phyloP scores from a whole-genome alignment of 2,329 filamentous ascomycete species.

The Stromatinia cepivora region DNA sequence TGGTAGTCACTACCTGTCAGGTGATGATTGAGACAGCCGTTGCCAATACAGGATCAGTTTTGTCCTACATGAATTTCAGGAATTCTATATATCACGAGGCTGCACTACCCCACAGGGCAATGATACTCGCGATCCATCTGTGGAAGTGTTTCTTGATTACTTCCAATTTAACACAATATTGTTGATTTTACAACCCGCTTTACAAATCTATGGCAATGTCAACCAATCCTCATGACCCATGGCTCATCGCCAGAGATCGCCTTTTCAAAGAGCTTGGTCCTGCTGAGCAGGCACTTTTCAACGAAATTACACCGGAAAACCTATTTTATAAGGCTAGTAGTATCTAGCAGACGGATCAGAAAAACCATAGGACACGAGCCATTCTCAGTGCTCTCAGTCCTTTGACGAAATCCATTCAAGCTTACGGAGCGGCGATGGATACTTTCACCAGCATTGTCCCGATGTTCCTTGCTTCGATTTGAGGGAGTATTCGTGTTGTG shows the following conservation, averaged over 20 bases:
- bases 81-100: neutral
- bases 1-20: neutral
- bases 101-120: neutral
- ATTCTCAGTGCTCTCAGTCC: neutral
- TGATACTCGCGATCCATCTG: neutral
- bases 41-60: neutral
- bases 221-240: neutral
- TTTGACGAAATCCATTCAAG: neutral
- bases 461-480: neutral
- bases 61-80: neutral
- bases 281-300: neutral
- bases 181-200: too few relatives aligned
- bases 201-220: neutral
- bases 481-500: neutral
- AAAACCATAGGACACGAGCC: neutral
- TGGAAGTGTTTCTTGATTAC: neutral
- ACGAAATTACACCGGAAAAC: constrained; percentile 9
- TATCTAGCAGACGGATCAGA: neutral
- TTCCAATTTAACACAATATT: neutral
- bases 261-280: neutral
- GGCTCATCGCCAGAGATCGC: constrained; percentile 7
- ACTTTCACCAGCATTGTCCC: neutral
- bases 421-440: constrained; percentile 1
- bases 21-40: neutral
- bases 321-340: neutral